Evolutionary conservation across 345 rosid species (phyloP).

Genomic region (Aethionema arabicum): DNA sequence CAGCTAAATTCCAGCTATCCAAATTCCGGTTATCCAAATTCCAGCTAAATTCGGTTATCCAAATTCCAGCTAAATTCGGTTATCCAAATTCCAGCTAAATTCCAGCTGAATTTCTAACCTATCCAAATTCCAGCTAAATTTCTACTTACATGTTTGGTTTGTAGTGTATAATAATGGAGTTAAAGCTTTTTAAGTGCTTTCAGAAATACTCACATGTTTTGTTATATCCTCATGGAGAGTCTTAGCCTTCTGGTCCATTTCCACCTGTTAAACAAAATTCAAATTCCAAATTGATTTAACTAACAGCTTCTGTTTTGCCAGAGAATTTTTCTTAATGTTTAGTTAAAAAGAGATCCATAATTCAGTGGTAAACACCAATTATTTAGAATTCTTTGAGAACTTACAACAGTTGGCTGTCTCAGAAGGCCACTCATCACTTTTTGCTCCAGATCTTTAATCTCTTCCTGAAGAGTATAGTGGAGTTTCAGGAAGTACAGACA

Average conservation of each 20-base stretch:
- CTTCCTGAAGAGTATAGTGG: slow-evolving; percentile 29
- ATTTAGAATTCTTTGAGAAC: neutral
- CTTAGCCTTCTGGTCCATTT: slow-evolving; percentile 34
- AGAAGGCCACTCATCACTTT: slow-evolving; percentile 28
- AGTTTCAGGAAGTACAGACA: neutral
- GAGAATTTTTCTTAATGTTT: neutral
- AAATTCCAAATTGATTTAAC: too few species aligned
- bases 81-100: too few species aligned
- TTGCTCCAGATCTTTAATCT: slow-evolving; percentile 31
- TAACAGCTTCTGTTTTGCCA: neutral
- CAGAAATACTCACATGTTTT: slow-evolving; percentile 35
- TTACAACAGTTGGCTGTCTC: slow-evolving; percentile 38
- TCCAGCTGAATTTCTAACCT: too few species aligned
- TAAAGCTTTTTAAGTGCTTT: neutral
- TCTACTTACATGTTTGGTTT: too few species aligned
- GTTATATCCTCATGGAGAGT: slow-evolving; percentile 35
- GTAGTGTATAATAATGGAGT: too few species aligned
- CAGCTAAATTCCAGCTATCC: too few species aligned
- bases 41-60: too few species aligned
- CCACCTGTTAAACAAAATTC: slow-evolving; percentile 9
- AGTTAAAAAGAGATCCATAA: slow-evolving; percentile 1
- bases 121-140: too few species aligned
- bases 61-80: too few species aligned
- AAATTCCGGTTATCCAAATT: too few species aligned
- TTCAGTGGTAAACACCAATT: slow-evolving; percentile 1